These are phyloP conservation scores for Diphasiastrum complanatum DNA, from an alignment of 83 land plant genomes.

Conservation along the genomic window DNA sequence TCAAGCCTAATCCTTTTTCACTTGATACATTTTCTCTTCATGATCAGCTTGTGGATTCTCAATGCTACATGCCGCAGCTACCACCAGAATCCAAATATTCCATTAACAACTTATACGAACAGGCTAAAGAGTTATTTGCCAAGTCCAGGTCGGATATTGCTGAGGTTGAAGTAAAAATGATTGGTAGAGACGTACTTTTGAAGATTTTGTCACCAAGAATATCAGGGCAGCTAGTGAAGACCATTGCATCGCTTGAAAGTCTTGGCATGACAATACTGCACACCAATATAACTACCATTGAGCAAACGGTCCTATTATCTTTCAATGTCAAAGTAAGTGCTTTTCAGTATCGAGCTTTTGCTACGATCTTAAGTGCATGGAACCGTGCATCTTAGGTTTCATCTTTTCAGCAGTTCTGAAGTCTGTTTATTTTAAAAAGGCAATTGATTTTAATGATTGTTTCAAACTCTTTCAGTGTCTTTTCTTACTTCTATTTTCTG, in stretches of 20 bases:
- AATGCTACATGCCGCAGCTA: too few species aligned
- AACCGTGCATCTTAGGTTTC: background rate
- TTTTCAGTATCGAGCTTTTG: too few species aligned
- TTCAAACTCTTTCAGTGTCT: too few species aligned
- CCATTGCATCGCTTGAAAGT: slow-evolving; percentile 11
- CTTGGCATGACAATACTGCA: slow-evolving; percentile 12
- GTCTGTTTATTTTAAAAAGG: background rate
- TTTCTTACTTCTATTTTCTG: background rate
- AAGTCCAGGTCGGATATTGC: slow-evolving; percentile 20
- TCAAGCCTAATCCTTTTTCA: too few species aligned
- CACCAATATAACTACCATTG: slow-evolving; percentile 18
- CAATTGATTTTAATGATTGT: too few species aligned
- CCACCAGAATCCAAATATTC: background rate
- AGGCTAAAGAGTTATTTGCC: background rate
- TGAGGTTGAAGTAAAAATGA: slow-evolving; percentile 16
- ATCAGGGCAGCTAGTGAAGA: slow-evolving; percentile 20
- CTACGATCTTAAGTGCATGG: background rate
- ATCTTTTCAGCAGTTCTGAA: too few species aligned
- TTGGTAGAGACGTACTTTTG: slow-evolving; percentile 12
- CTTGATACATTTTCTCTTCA: too few species aligned
- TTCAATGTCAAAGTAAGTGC: slow-evolving; percentile 16
- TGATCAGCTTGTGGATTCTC: too few species aligned
- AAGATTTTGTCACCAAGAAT: slow-evolving; percentile 17
- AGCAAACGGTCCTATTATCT: slow-evolving; percentile 15
- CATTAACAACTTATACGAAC: background rate